Evolutionary conservation across 179 eudicot species (phyloP).

Genomic region (Beta lomatogona): DNA sequence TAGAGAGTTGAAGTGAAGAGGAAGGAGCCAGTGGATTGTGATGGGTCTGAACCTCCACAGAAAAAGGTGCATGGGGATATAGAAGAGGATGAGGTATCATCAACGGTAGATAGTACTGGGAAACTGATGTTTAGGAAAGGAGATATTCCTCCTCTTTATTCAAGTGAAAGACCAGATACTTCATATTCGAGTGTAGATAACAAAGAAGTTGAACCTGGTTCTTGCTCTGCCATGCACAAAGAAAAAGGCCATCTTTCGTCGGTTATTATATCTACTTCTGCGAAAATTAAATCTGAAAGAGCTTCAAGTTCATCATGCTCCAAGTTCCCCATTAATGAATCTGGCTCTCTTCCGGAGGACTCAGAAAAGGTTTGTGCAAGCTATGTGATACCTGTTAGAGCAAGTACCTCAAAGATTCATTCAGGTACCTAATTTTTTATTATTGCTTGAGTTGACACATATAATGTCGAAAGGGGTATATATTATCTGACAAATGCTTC

Average conservation of each 20-base stretch:
- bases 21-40: constrained; percentile 25
- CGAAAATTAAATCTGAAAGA: constrained; percentile 25
- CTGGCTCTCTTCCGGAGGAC: constrained; percentile 15
- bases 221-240: constrained; percentile 32
- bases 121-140: not conserved
- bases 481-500: not conserved
- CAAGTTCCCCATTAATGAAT: constrained; percentile 17
- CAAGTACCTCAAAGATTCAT: constrained; percentile 22
- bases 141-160: constrained; percentile 17
- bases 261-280: constrained; percentile 18
- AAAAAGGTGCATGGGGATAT: constrained; percentile 28
- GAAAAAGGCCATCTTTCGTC: constrained; percentile 28
- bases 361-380: constrained; percentile 16
- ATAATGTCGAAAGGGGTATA: not conserved
- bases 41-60: constrained; percentile 24
- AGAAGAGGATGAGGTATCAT: constrained; percentile 36
- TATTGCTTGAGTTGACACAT: not conserved
- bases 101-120: constrained; percentile 18
- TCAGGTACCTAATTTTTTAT: constrained; percentile 30
- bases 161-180: constrained; percentile 11
- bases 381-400: constrained; percentile 8
- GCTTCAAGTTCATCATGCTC: constrained; percentile 26
- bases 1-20: constrained; percentile 34
- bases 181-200: constrained; percentile 13
- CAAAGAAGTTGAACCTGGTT: constrained; percentile 19